These are phyloP conservation scores for Trichophyton benhamiae DNA, from an alignment of 2,329 filamentous ascomycete species.

Conservation along the genomic window DNA sequence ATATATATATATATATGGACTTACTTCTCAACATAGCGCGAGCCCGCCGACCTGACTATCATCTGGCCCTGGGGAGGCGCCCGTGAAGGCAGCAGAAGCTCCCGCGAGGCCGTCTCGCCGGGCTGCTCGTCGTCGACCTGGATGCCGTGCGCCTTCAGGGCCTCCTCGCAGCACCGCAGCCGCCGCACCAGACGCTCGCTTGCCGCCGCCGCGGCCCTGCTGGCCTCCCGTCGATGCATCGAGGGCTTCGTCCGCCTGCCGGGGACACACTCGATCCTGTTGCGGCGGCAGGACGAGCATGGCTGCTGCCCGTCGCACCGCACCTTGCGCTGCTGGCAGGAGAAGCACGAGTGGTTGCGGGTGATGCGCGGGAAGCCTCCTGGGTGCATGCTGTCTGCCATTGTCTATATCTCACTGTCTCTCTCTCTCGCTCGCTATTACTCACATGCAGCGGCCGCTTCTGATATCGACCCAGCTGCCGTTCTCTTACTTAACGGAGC, in stretches of 20 bases:
- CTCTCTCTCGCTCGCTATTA: no score
- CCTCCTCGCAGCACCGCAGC: not conserved
- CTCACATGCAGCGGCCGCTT: not conserved
- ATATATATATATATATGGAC: not conserved
- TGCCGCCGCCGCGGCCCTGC: not conserved
- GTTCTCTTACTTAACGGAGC: not conserved
- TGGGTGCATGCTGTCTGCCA: not conserved
- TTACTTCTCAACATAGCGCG: not conserved
- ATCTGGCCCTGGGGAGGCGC: not conserved
- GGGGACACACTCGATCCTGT: conserved; percentile 13
- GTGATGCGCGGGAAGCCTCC: not conserved
- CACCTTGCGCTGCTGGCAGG: conserved; percentile 21
- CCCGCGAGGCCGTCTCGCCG: not conserved
- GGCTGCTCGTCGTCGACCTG: not conserved
- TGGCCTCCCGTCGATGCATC: conserved; percentile 2
- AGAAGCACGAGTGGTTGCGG: conserved; percentile 14
- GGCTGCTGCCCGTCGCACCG: conserved; percentile 20
- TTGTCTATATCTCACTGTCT: not conserved
- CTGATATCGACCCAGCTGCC: not conserved
- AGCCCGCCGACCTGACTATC: not conserved
- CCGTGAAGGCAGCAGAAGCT: not conserved
- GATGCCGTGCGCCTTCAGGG: not conserved
- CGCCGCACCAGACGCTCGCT: not conserved
- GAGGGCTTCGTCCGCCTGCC: conserved; percentile 14
- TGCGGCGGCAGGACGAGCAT: conserved; percentile 18